Evolutionary conservation across 148 eudicot genomes (phyloP).

Genomic region (Mesembryanthemum crystallinum): DNA sequence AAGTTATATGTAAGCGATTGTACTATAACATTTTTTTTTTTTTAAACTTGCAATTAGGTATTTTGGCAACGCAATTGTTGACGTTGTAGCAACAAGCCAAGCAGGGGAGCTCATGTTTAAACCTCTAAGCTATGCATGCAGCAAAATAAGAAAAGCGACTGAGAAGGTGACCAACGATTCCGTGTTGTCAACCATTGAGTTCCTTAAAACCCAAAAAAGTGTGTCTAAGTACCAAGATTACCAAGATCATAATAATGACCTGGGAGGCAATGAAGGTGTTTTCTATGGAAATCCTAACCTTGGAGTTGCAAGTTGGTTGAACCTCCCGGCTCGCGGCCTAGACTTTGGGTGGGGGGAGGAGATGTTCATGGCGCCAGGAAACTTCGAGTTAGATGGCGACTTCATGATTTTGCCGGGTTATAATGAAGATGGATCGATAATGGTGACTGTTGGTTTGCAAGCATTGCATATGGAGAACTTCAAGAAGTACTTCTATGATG

Average conservation of each 20-base stretch:
- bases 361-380: slow-evolving; percentile 2
- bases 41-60: too few relatives aligned
- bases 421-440: slow-evolving; percentile 37
- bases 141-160: neutral
- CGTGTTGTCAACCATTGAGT: neutral
- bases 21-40: too few relatives aligned
- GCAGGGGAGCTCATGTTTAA: neutral
- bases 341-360: slow-evolving; percentile 32
- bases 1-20: too few relatives aligned
- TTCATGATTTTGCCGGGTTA: slow-evolving; percentile 31
- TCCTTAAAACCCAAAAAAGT: neutral
- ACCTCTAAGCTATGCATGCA: neutral
- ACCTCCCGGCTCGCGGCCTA: neutral
- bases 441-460: slow-evolving; percentile 40
- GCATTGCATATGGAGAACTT: slow-evolving; percentile 33
- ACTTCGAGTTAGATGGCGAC: slow-evolving; percentile 11
- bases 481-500: slow-evolving; percentile 31
- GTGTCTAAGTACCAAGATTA: neutral
- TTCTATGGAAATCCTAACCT: slow-evolving; percentile 13
- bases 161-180: neutral
- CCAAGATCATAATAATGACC: neutral
- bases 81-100: neutral
- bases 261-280: slow-evolving; percentile 19
- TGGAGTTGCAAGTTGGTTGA: slow-evolving; percentile 15
- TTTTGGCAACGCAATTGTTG: neutral